A percentile compares a stretch with the other conserved stretches of the same genome.
phyloP scores from a whole-genome alignment of 1,284 basidiomycete species.

The Sanguinoderma infundibulare region DNA sequence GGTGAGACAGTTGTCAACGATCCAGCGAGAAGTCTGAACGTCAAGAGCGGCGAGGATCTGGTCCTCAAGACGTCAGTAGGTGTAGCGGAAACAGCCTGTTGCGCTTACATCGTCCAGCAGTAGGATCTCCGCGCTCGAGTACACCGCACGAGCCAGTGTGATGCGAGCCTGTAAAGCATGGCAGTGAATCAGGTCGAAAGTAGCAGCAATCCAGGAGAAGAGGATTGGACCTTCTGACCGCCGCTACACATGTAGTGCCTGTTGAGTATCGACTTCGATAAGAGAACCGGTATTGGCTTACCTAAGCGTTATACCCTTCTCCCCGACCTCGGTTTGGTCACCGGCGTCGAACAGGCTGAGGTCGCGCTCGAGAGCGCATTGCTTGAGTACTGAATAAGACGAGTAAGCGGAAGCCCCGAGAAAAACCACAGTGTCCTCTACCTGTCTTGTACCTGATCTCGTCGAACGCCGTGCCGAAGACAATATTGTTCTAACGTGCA shows the following conservation, averaged over 20 bases:
- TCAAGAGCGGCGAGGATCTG: conserved; percentile 57
- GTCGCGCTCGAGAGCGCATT: conserved; percentile 69
- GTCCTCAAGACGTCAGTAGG: neutral
- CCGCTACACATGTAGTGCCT: conserved; percentile 43
- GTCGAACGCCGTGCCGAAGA: conserved; percentile 48
- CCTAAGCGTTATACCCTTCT: conserved; percentile 63
- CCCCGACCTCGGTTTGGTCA: conserved; percentile 74
- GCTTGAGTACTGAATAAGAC: conserved; percentile 52
- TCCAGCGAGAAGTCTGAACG: conserved; percentile 75
- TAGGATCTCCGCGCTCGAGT: conserved; percentile 63
- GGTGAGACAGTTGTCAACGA: conserved; percentile 77
- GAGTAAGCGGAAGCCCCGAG: conserved; percentile 35
- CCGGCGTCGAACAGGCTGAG: conserved; percentile 74
- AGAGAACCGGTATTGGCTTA: conserved; percentile 15
- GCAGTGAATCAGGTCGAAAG: neutral
- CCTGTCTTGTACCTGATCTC: conserved; percentile 49
- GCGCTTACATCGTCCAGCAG: conserved; percentile 63
- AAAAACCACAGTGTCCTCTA: conserved; percentile 12
- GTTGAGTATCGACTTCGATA: neutral
- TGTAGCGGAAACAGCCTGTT: neutral
- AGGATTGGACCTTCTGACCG: conserved; percentile 60
- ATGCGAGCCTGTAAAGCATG: conserved; percentile 64
- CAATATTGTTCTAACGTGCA: conserved; percentile 43
- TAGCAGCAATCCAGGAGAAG: neutral
- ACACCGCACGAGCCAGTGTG: conserved; percentile 75